A percentile compares a stretch with the other conserved stretches of the same genome.
Conservation (phyloP, 331 rosid species). For the Arachis monticola region DNA sequence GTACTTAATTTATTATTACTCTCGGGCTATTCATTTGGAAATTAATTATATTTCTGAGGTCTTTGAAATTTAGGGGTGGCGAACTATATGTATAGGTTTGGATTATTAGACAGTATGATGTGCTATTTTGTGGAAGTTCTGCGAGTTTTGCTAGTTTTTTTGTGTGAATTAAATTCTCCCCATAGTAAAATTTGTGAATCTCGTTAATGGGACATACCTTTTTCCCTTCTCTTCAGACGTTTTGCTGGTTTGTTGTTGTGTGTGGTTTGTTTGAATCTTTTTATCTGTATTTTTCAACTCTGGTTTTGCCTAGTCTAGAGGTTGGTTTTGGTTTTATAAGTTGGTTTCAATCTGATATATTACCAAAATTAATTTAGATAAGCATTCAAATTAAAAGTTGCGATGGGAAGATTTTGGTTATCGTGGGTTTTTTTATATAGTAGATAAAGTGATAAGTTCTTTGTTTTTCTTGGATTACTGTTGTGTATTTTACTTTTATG, state of each 20-base stretch:
- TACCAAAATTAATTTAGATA: too few species aligned
- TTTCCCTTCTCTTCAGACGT: neutral
- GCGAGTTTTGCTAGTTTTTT: neutral
- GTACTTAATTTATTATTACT: neutral
- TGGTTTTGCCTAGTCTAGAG: neutral
- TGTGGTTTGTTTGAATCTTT: constrained; percentile 16
- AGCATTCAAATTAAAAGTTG: too few species aligned
- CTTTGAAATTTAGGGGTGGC: constrained; percentile 8
- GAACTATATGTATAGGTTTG: neutral
- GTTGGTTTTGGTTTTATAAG: too few species aligned
- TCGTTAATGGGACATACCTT: too few species aligned
- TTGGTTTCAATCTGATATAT: too few species aligned
- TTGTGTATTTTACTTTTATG: too few species aligned
- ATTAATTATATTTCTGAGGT: neutral
- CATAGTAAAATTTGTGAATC: too few species aligned
- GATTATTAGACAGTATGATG: neutral
- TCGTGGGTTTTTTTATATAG: too few species aligned
- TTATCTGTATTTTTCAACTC: neutral
- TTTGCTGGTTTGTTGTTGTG: neutral
- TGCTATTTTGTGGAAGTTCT: neutral
- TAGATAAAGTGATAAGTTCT: too few species aligned
- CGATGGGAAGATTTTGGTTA: too few species aligned
- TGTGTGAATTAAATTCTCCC: neutral
- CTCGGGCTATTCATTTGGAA: neutral
- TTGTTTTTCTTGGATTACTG: too few species aligned